Conservation (phyloP, 176 grass and related monocot species). For the Carex littledalei region DNA sequence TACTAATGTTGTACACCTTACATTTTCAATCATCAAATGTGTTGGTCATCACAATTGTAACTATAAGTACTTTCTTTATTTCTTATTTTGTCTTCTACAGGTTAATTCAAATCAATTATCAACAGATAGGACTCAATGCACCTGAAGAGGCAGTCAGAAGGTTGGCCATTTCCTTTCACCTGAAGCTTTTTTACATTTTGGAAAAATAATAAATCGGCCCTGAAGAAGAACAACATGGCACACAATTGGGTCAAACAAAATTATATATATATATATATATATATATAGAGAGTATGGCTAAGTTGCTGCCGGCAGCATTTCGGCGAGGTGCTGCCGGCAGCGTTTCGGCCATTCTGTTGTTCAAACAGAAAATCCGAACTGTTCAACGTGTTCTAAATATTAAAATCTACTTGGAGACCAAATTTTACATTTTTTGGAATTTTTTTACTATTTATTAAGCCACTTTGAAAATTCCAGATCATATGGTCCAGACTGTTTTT, state of each 20-base stretch:
- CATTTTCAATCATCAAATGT: not conserved
- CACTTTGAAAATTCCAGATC: too few relatives aligned
- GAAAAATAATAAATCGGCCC: not conserved
- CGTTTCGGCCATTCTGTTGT: too few relatives aligned
- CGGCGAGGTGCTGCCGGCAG: too few relatives aligned
- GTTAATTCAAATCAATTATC: not conserved
- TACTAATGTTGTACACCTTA: not conserved
- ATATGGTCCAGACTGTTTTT: too few relatives aligned
- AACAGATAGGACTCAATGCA: not conserved
- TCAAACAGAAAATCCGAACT: too few relatives aligned
- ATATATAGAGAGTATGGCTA: too few relatives aligned
- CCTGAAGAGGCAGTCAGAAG: not conserved
- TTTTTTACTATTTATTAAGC: too few relatives aligned
- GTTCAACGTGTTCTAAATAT: too few relatives aligned
- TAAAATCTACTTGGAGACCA: too few relatives aligned
- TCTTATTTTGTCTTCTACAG: not conserved
- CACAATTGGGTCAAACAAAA: not conserved
- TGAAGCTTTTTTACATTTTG: not conserved
- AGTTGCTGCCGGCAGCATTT: too few relatives aligned
- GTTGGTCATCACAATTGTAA: not conserved
- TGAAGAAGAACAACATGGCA: not conserved
- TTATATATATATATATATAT: not conserved
- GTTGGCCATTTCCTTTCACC: not conserved
- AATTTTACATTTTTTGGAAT: too few relatives aligned
- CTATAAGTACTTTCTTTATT: not conserved